Evolutionary conservation across 257 asterid species (phyloP), one percentile per base, ranked within the genome.

Genomic region (Primulina tabacum): DNA sequence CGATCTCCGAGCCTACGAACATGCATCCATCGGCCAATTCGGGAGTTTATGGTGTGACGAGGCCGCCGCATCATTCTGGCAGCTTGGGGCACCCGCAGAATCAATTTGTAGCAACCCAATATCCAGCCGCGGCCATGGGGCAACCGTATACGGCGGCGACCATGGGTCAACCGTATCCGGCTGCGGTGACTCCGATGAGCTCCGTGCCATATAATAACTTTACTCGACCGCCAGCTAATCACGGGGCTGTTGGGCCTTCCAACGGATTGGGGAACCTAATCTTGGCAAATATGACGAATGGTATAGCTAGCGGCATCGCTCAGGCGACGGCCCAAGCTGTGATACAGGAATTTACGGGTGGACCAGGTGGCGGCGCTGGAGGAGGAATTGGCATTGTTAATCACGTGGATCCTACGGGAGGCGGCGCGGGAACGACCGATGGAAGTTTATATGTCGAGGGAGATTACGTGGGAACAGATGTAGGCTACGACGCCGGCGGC

Each of bases 231-330:
- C 34, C 4, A 32, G 58, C 60, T 69, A 40, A 1, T 6, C 47
- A 66, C 35, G 73, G 69, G 61, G 68, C 56, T 60, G 55, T 3
- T 0, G 53, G 58, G 73, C 75, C 82, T 17, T 60, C 20, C 8
- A 71, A 55, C 30, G 62, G 73, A 29, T 32, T 79, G 56, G n/a
- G 69, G 73, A 58, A 67, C 69, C 86, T 74, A 73, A 4, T 81
- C 3, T 24, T 37, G 57, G 59, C 50, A 6, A 76, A 73, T n/a
- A 50, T 66, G 66, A 78, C 4, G 6, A 53, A 72, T 5, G 83
- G 80, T 5, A 2, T 53, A 4, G 83, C 84, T 26, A 61, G 81
- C 64, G 86, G 88, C 12, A 53, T 75, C 9, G 80, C 83, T 21
- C 82, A 83, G 72, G 67, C 86, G 14, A 64, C 72, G 4, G 69